These are phyloP conservation scores for Komagataella pseudopastoris DNA, from an alignment of 805 yeast species.

Conservation along the genomic window DNA sequence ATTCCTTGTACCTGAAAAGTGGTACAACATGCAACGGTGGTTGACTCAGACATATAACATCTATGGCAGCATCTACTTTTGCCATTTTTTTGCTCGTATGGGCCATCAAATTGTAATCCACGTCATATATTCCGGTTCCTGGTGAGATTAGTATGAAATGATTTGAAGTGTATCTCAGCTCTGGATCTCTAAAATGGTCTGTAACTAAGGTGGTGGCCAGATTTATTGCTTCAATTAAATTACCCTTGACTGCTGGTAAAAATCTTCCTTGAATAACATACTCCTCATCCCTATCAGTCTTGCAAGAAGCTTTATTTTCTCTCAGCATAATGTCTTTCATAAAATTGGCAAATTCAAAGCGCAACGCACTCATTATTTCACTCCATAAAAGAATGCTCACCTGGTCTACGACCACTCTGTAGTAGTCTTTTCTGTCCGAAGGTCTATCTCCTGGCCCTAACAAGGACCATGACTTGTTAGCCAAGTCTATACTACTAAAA, in stretches of 20 bases:
- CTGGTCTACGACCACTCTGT: constrained; percentile 90
- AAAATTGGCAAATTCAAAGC: constrained; percentile 77
- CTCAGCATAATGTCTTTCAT: constrained; percentile 57
- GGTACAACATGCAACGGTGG: constrained; percentile 94
- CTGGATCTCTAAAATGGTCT: constrained; percentile 73
- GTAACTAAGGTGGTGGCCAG: constrained; percentile 67
- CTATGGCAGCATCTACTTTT: constrained; percentile 75
- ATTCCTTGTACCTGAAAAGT: constrained; percentile 56
- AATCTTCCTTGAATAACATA: constrained; percentile 45
- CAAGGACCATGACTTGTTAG: constrained; percentile 32
- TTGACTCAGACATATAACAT: constrained; percentile 75
- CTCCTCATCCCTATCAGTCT: constrained; percentile 11
- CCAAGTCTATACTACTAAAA: constrained; percentile 68
- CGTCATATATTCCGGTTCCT: constrained; percentile 89
- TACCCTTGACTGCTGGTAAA: constrained; percentile 83
- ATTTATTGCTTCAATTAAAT: constrained; percentile 75
- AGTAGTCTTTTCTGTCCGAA: constrained; percentile 64
- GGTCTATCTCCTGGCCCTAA: constrained; percentile 58
- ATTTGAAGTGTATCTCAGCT: constrained; percentile 79
- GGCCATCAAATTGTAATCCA: constrained; percentile 63
- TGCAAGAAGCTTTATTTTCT: constrained; percentile 11
- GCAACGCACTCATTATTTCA: constrained; percentile 75
- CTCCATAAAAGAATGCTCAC: constrained; percentile 84
- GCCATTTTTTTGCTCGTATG: constrained; percentile 66
- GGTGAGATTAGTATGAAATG: constrained; percentile 83